phyloP scores from a whole-genome alignment of 2,329 filamentous ascomycete species.

The Hansfordia pulvinata region DNA sequence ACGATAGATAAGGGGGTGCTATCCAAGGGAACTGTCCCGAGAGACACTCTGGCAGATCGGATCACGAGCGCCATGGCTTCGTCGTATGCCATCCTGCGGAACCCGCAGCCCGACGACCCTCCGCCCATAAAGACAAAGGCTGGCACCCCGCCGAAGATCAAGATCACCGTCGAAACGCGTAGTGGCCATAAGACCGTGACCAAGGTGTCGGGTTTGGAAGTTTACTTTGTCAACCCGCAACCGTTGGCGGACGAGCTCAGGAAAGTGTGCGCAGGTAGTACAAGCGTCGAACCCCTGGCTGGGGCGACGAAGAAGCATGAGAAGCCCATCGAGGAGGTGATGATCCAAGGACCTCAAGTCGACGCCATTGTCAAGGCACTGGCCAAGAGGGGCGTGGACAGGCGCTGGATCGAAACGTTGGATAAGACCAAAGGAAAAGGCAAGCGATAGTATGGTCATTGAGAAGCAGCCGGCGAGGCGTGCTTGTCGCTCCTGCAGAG shows the following conservation, averaged over 20 bases:
- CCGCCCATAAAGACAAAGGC: constrained; percentile 53
- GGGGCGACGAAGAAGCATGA: too few species aligned
- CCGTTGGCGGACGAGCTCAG: constrained; percentile 51
- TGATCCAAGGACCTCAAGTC: constrained; percentile 54
- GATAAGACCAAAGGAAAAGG: constrained; percentile 59
- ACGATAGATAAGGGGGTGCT: too few species aligned
- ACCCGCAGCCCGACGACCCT: too few species aligned
- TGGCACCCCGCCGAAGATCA: constrained; percentile 44
- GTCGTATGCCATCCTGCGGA: constrained; percentile 1
- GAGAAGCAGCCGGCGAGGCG: too few species aligned
- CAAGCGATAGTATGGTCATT: too few species aligned
- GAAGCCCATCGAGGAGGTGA: constrained; percentile 52
- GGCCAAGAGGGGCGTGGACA: constrained; percentile 41
- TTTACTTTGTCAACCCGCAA: constrained; percentile 45
- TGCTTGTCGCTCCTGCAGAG: too few species aligned
- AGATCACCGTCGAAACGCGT: constrained; percentile 47
- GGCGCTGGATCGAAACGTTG: constrained; percentile 47
- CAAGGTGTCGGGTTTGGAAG: constrained; percentile 45
- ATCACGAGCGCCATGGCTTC: constrained; percentile 2
- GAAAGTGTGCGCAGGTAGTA: constrained; percentile 55
- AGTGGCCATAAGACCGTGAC: constrained; percentile 54
- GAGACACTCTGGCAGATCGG: constrained; percentile 10
- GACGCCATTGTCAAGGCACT: constrained; percentile 45
- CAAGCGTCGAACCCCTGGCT: constrained; percentile 45
- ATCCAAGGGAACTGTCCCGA: too few species aligned